Conservation (phyloP, 2,329 filamentous ascomycete genomes). For the Domatiomyces catenatus region DNA sequence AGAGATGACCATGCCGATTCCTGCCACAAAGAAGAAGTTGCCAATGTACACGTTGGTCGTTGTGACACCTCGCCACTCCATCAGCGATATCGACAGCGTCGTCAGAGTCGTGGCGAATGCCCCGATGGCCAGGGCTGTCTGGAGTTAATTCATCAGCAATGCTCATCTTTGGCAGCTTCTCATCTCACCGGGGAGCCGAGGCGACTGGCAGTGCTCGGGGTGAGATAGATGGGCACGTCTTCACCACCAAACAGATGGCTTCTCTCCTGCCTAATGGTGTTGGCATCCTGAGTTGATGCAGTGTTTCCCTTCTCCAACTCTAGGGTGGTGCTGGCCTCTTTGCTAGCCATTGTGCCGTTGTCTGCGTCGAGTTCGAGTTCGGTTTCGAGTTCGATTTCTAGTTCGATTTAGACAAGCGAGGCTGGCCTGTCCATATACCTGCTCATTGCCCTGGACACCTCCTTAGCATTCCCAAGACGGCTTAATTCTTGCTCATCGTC, state of each 20-base stretch:
- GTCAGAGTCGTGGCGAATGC: conserved; percentile 13
- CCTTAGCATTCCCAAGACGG: background rate
- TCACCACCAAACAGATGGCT: background rate
- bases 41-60: conserved; percentile 38
- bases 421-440: background rate
- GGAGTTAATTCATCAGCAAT: background rate
- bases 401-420: background rate
- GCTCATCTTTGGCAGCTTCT: too few relatives aligned
- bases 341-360: background rate
- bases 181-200: background rate
- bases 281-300: background rate
- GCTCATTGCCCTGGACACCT: background rate
- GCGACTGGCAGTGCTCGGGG: background rate
- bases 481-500: background rate
- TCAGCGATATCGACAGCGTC: conserved; percentile 20
- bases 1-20: conserved; percentile 38
- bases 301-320: background rate
- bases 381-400: too few relatives aligned
- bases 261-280: background rate
- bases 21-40: conserved; percentile 39
- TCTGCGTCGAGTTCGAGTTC: too few relatives aligned
- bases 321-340: background rate
- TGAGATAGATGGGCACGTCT: background rate
- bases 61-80: conserved; percentile 39
- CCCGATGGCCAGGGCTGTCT: background rate